Evolutionary conservation across 2,329 filamentous ascomycete genomes (phyloP), one percentile per base, ranked within the genome.

Genomic region (Microdochium trichocladiopsis): DNA sequence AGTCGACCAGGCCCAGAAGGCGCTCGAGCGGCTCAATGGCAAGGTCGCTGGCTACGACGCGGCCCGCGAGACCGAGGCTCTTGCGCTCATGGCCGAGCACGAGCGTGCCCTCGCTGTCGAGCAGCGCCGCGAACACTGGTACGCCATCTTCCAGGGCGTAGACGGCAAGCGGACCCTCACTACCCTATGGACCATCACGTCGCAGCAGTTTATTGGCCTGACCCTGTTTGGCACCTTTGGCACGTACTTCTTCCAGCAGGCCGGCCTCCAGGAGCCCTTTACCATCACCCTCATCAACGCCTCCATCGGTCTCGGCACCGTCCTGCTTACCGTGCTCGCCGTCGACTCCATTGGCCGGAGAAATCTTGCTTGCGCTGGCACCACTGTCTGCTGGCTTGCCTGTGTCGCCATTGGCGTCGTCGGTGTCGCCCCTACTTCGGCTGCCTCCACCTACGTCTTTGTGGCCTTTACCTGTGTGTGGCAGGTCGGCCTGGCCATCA

Each of bases 211-310:
- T 51, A 66, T 69, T 10, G 67, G 68, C 0, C 51, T 69, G 23
- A 59, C 60, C 1, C 59, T 70, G 8, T 68, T 69, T 53, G 67
- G 66, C 49, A 67, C 62, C 0, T 68, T 66, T 37, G 66, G 63
- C 2, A 66, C 67, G 36, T 24, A 41, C 47, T 51, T 48, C 68
- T 66, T 72, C 56, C 70, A 73, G 61, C 63, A 69, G 37, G 71
- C 71, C 2, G 71, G 71, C 1, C 69, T 63, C 58, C 63, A 66
- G 11, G 63, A 73, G 47, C 70, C 70, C 0, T 73, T 73, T 57
- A 59, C 67, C 50, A 70, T 73, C 5, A 73, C 69, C 0, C 59
- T 72, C 33, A 72, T 74, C 41, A 58, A 72, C 1, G 8, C 37
- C 9, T n/a, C 37, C 9, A 43, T n/a, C n/a, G 8, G 18, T 8